Evolutionary conservation across 2,329 filamentous ascomycete genomes (phyloP).

Genomic region (Monilinia polystroma): DNA sequence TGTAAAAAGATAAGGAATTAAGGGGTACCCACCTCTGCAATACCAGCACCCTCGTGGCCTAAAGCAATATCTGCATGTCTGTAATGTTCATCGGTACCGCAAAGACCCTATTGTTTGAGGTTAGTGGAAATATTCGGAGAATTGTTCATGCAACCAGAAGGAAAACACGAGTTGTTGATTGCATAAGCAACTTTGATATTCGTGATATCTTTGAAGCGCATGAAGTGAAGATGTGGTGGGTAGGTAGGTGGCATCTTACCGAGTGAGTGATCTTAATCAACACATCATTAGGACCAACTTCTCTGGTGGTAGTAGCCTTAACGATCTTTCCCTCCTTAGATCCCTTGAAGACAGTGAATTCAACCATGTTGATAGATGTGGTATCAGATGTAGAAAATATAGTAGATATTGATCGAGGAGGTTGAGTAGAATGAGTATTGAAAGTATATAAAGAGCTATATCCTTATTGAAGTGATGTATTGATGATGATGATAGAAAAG

Average conservation of each 20-base stretch:
- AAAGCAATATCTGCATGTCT: conserved; percentile 43
- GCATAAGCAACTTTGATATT: conserved; percentile 5
- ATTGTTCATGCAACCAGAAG: background rate
- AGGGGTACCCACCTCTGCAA: conserved; percentile 41
- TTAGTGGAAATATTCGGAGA: conserved; percentile 6
- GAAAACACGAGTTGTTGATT: background rate
- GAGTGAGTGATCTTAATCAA: conserved; percentile 63
- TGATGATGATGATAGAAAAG: conserved; percentile 20
- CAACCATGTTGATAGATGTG: conserved; percentile 29
- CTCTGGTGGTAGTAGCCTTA: conserved; percentile 48
- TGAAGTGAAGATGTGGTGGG: background rate
- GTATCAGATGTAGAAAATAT: background rate
- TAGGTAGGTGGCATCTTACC: background rate
- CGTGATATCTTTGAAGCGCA: background rate
- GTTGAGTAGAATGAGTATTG: background rate
- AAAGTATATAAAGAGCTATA: conserved; percentile 1
- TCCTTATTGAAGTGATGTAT: conserved; percentile 10
- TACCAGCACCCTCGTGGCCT: conserved; percentile 52
- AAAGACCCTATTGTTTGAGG: conserved; percentile 50
- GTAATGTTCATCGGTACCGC: conserved; percentile 56
- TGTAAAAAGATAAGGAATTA: background rate
- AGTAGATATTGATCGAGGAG: background rate
- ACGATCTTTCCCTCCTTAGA: conserved; percentile 56
- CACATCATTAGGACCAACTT: conserved; percentile 54
- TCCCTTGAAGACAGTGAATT: conserved; percentile 65